These are phyloP conservation scores for Auriscalpium vulgare DNA, from an alignment of 768 basidiomycete species.

Conservation along the genomic window DNA sequence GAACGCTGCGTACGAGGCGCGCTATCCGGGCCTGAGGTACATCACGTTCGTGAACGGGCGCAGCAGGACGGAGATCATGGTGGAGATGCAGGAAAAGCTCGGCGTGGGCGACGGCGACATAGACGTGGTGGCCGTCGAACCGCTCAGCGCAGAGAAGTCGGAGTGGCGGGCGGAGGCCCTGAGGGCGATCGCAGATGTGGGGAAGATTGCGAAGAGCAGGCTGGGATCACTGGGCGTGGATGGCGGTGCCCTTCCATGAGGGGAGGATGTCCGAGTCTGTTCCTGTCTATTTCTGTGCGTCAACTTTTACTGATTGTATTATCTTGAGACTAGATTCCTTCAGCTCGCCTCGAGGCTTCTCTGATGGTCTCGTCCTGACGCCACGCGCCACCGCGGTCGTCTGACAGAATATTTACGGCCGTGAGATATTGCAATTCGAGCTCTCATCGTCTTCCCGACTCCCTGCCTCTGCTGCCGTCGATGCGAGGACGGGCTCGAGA, in stretches of 20 bases:
- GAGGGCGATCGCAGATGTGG: slow-evolving; percentile 68
- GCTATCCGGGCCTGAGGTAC: slow-evolving; percentile 72
- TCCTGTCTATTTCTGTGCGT: too few species aligned
- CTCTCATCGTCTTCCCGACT: too few species aligned
- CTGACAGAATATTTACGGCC: too few species aligned
- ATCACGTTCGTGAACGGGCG: slow-evolving; percentile 92
- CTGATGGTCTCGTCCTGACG: too few species aligned
- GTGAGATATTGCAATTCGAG: too few species aligned
- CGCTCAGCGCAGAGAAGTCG: slow-evolving; percentile 30
- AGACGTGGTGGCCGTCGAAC: slow-evolving; percentile 26
- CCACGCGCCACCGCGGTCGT: too few species aligned
- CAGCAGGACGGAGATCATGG: slow-evolving; percentile 56
- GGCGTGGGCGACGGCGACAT: slow-evolving; percentile 39
- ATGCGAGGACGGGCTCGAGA: too few species aligned
- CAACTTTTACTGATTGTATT: too few species aligned
- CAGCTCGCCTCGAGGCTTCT: too few species aligned
- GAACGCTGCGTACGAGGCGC: slow-evolving; percentile 68
- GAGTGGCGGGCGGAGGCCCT: slow-evolving; percentile 62
- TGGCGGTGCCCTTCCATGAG: slow-evolving; percentile 15
- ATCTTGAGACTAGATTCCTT: too few species aligned
- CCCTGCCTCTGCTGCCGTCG: too few species aligned
- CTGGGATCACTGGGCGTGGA: slow-evolving; percentile 37
- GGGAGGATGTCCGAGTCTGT: not conserved
- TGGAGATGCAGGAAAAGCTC: slow-evolving; percentile 72
- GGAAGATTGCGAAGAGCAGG: slow-evolving; percentile 68